Evolutionary conservation across 352 stramenopile species (phyloP).

Genomic region (Phytophthora pini): DNA sequence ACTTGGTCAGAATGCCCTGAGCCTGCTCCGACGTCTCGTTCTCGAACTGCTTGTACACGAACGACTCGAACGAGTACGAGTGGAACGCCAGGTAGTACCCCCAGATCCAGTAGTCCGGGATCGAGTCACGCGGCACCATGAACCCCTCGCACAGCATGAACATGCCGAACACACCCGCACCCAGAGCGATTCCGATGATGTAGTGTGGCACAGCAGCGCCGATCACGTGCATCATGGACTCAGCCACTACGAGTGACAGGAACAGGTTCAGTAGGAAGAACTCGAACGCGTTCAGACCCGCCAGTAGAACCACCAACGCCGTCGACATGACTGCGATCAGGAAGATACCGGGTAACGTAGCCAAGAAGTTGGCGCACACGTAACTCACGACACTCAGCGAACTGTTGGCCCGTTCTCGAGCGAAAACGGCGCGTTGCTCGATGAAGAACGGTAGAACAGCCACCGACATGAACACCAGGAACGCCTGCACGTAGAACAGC

Average conservation of each 20-base stretch:
- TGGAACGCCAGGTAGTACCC: no score
- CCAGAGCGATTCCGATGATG: slow-evolving; percentile 51
- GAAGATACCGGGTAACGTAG: slow-evolving; percentile 65
- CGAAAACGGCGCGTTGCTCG: slow-evolving; percentile 76
- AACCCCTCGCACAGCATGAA: no score
- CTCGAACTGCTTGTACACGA: slow-evolving; percentile 81
- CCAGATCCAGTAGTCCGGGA: no score
- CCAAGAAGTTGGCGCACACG: slow-evolving; percentile 75
- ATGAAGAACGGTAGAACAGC: slow-evolving; percentile 90
- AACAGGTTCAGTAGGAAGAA: slow-evolving; percentile 75
- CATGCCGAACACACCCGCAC: no score
- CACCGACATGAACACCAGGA: slow-evolving; percentile 91
- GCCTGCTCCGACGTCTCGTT: slow-evolving; percentile 27
- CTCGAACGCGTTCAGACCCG: slow-evolving; percentile 61
- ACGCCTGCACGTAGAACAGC: slow-evolving; percentile 89
- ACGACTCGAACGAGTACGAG: slow-evolving; percentile 21
- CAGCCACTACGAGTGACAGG: slow-evolving; percentile 71
- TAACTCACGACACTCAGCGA: slow-evolving; percentile 81
- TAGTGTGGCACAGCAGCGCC: slow-evolving; percentile 75
- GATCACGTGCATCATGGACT: slow-evolving; percentile 85
- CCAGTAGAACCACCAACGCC: slow-evolving; percentile 54
- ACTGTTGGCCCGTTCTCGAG: slow-evolving; percentile 68
- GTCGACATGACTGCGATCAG: slow-evolving; percentile 71
- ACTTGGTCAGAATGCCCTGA: slow-evolving; percentile 26
- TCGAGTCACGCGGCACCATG: no score